Base-by-base conservation (phyloP, 306 rosid genomes). In the Acacia confusa region DNA sequence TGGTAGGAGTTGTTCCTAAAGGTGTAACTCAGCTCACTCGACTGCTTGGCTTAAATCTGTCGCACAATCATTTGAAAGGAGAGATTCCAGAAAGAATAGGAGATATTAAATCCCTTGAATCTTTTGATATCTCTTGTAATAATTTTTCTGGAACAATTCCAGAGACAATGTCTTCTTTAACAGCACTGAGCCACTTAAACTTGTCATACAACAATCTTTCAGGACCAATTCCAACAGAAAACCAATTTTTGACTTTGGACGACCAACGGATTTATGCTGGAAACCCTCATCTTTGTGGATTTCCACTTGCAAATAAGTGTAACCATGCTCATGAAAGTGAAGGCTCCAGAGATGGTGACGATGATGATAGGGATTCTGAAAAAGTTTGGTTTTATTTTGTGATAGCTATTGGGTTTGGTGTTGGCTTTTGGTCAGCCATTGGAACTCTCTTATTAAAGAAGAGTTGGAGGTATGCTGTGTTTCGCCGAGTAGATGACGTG, bases 341-440 rank as follows among this genome's bases (percentile, higher is more conserved):
- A 17, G 69, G n/a, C 20, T 16, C 40, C 14, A 7, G 19, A 66
- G 32, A 70, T 3, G 28, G 36, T 4, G 48, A n/a, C n/a, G n/a
- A 10, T 7, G 28, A 64, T 19, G 72, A 32, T 1, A 9, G 34
- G 3, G 71, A 34, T 67, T 1, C 17, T 7, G 48, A 38, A 1
- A 36, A 67, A 34, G 48, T 67, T 8, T 67, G 48, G 72, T 67
- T 67, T 67, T 67, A 68, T 14, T 38, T 38, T 68, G 72, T 68
- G 4, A 9, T 68, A 8, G 50, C 50, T 0, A 2, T n/a, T 68
- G 72, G 72, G 12, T 68, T 68, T 68, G 72, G 30, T 3, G 7
- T 4, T 20, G 50, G 72, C 2, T 68, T 68, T 68, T 68, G 72
- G 72, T 15, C 17, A 9, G 48, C 20, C 45, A 68, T 38, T 19